Evolutionary conservation across 2,329 filamentous ascomycete genomes (phyloP).

Genomic region (Aspergillus glaucus): DNA sequence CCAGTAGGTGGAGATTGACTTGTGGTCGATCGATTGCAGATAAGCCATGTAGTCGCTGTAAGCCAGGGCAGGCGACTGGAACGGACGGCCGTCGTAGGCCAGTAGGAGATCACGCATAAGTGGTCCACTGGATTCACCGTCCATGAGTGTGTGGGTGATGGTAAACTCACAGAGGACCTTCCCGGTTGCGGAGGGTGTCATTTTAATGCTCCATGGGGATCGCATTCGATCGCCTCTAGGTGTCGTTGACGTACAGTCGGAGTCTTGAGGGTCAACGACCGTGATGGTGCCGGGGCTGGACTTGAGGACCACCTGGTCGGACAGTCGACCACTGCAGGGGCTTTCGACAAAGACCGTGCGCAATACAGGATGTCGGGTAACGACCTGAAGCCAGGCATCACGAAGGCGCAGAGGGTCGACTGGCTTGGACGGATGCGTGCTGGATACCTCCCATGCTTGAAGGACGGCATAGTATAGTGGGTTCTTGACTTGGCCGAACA

Average conservation of each 20-base stretch:
- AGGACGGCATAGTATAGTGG: not conserved
- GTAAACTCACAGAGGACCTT: slow-evolving; percentile 30
- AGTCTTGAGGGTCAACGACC: slow-evolving; percentile 7
- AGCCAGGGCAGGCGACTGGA: slow-evolving; percentile 15
- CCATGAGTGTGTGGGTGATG: slow-evolving; percentile 34
- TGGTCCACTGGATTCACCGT: slow-evolving; percentile 29
- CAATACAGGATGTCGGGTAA: slow-evolving; percentile 28
- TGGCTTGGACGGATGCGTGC: not conserved
- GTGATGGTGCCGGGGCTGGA: slow-evolving; percentile 18
- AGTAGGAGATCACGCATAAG: slow-evolving; percentile 22
- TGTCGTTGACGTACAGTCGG: no score
- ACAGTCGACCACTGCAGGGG: slow-evolving; percentile 26
- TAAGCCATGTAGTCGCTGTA: slow-evolving; percentile 35
- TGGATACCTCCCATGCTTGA: not conserved
- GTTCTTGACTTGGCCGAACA: slow-evolving; percentile 1
- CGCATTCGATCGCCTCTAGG: not conserved
- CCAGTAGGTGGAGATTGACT: slow-evolving; percentile 28
- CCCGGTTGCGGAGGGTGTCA: slow-evolving; percentile 27
- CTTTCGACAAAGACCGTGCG: slow-evolving; percentile 31
- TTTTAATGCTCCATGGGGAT: not conserved
- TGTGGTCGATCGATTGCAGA: slow-evolving; percentile 20
- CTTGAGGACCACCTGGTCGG: slow-evolving; percentile 34
- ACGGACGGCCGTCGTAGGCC: slow-evolving; percentile 26
- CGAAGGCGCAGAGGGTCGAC: not conserved
- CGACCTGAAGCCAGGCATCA: slow-evolving; percentile 26